A percentile compares a stretch with the other conserved stretches of the same genome.
Evolutionary conservation across 139 green algal species (phyloP).

Genomic region (Edaphochlamys debaryana): DNA sequence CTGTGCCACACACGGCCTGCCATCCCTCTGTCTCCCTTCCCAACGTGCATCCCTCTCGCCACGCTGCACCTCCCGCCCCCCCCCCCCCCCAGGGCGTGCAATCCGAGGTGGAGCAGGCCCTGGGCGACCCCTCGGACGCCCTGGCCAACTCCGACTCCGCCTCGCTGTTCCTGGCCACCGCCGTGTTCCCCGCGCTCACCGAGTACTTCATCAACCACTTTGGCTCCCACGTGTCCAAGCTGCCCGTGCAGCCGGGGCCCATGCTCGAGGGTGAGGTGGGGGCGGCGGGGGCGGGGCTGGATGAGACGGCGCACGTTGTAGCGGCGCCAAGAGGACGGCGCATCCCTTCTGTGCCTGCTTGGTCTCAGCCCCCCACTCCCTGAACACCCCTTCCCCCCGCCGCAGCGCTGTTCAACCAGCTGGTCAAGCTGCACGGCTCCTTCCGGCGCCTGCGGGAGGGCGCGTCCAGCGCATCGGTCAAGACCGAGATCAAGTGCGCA

Average conservation of each 20-base stretch:
- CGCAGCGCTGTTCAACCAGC: neutral
- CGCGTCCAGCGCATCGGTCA: neutral
- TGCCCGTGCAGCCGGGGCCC: neutral
- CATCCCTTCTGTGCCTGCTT: too few species aligned
- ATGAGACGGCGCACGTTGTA: too few species aligned
- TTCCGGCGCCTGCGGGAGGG: neutral
- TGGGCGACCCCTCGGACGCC: constrained; percentile 11
- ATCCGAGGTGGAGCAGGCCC: constrained; percentile 15
- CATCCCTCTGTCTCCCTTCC: neutral
- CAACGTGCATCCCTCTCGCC: neutral
- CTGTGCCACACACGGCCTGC: too few species aligned
- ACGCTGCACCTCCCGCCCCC: neutral
- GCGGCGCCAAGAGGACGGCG: too few species aligned
- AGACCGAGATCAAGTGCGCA: constrained; percentile 27
- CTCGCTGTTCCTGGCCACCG: constrained; percentile 30
- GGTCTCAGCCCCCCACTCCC: too few species aligned
- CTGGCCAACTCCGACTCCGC: constrained; percentile 31
- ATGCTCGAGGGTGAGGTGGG: constrained; percentile 19
- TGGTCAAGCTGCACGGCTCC: neutral
- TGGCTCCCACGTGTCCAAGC: constrained; percentile 31
- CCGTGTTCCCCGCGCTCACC: constrained; percentile 37
- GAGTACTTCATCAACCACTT: constrained; percentile 53
- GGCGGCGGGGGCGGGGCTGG: too few species aligned
- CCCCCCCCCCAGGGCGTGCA: constrained; percentile 1
- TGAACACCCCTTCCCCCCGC: too few species aligned